phyloP scores from a whole-genome alignment of 495 filamentous ascomycete species.

The Saxophila tyrrhenica region DNA sequence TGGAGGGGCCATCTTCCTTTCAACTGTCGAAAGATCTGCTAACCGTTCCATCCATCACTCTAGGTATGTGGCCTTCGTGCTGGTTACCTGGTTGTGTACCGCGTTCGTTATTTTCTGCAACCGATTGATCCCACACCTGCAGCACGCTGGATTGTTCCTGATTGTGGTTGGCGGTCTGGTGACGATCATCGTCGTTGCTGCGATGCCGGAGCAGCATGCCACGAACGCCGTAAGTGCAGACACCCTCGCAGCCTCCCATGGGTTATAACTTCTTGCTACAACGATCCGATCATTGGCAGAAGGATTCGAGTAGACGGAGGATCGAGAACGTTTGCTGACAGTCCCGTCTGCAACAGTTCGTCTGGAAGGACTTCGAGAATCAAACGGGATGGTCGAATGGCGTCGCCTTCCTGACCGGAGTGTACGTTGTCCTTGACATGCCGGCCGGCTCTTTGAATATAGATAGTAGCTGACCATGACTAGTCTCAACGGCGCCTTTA shows the following conservation, averaged over 20 bases:
- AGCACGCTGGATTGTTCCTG: conserved; percentile 56
- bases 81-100: conserved; percentile 56
- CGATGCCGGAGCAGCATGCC: conserved; percentile 59
- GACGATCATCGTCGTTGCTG: conserved; percentile 61
- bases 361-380: conserved; percentile 38
- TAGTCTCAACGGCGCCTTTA: conserved; percentile 80
- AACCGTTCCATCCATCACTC: too few relatives aligned
- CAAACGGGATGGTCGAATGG: conserved; percentile 59
- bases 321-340: too few relatives aligned
- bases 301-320: neutral
- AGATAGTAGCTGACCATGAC: too few relatives aligned
- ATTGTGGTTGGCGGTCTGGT: conserved; percentile 57
- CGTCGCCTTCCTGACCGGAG: conserved; percentile 68
- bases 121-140: conserved; percentile 50
- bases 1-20: too few relatives aligned
- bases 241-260: too few relatives aligned
- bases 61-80: conserved; percentile 59
- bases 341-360: too few relatives aligned
- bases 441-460: too few relatives aligned
- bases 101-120: conserved; percentile 59
- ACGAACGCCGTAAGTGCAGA: conserved; percentile 39
- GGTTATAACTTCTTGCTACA: too few relatives aligned
- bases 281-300: conserved; percentile 24
- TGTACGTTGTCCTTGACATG: too few relatives aligned
- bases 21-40: too few relatives aligned